These are phyloP conservation scores for Brassica balearica DNA, from an alignment of 441 rosid genomes.

Conservation along the genomic window DNA sequence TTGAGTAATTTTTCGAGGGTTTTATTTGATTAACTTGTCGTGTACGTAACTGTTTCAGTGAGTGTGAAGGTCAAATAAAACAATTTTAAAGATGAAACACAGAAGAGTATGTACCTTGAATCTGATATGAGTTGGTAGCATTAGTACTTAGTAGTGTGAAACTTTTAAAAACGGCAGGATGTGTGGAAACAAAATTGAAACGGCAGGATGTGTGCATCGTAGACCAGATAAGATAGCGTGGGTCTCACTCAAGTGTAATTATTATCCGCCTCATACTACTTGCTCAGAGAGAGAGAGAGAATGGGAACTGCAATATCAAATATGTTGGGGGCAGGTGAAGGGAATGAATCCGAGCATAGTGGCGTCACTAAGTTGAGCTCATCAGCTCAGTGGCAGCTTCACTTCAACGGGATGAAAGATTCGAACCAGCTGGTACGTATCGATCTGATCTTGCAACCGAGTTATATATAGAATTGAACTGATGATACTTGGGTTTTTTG, in stretches of 20 bases:
- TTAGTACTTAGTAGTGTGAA: background rate
- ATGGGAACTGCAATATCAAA: constrained; percentile 59
- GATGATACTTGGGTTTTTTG: background rate
- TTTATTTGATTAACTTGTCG: too few species aligned
- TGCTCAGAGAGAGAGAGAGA: background rate
- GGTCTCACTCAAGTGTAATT: background rate
- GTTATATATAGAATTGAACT: too few species aligned
- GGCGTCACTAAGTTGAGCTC: constrained; percentile 63
- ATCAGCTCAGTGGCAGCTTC: constrained; percentile 72
- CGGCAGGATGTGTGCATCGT: constrained; percentile 6
- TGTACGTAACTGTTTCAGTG: too few species aligned
- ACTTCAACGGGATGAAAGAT: constrained; percentile 69
- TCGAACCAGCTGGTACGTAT: constrained; percentile 62
- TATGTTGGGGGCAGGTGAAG: constrained; percentile 24
- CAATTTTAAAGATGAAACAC: too few species aligned
- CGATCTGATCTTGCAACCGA: background rate
- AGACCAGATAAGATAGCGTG: constrained; percentile 11
- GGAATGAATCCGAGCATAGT: constrained; percentile 39
- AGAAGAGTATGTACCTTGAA: too few species aligned
- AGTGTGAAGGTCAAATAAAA: too few species aligned
- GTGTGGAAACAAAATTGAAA: background rate
- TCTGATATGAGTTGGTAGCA: too few species aligned
- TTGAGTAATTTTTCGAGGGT: too few species aligned
- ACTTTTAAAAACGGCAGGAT: background rate
- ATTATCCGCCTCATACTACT: background rate